Percentiles rank a stretch among this genome's conserved stretches.
phyloP scores from a whole-genome alignment of 2,329 filamentous ascomycete genomes.

The Chrysosporium keratinophilum region DNA sequence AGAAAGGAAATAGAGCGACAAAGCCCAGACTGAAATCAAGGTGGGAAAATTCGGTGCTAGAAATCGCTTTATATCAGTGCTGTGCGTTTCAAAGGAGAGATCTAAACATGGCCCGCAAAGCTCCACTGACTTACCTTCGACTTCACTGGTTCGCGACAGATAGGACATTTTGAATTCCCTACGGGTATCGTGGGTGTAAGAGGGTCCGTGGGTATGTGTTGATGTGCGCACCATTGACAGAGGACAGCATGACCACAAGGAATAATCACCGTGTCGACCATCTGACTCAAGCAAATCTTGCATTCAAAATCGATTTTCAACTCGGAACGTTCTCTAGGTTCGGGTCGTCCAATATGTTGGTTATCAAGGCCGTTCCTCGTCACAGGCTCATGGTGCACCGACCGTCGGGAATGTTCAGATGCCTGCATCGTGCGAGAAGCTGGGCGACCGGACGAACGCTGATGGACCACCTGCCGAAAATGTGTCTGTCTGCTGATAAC shows the following conservation, averaged over 20 bases:
- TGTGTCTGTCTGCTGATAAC: too few relatives aligned
- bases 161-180: constrained; percentile 20
- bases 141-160: constrained; percentile 23
- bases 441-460: too few relatives aligned
- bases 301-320: constrained; percentile 44
- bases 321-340: constrained; percentile 40
- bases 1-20: too few relatives aligned
- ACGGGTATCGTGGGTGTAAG: constrained; percentile 15
- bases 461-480: too few relatives aligned
- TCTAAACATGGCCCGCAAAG: background rate
- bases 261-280: constrained; percentile 43
- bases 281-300: constrained; percentile 44
- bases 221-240: constrained; percentile 47
- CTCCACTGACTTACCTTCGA: constrained; percentile 21
- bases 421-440: too few relatives aligned
- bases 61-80: background rate
- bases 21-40: background rate
- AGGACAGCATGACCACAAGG: constrained; percentile 48
- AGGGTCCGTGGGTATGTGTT: constrained; percentile 38
- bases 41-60: constrained; percentile 4
- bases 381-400: background rate
- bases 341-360: constrained; percentile 35
- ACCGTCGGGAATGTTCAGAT: background rate
- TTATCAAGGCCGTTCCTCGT: constrained; percentile 1
- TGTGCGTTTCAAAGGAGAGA: background rate